phyloP scores from a whole-genome alignment of 2,329 filamentous ascomycete genomes.

The Trichoderma gracile region DNA sequence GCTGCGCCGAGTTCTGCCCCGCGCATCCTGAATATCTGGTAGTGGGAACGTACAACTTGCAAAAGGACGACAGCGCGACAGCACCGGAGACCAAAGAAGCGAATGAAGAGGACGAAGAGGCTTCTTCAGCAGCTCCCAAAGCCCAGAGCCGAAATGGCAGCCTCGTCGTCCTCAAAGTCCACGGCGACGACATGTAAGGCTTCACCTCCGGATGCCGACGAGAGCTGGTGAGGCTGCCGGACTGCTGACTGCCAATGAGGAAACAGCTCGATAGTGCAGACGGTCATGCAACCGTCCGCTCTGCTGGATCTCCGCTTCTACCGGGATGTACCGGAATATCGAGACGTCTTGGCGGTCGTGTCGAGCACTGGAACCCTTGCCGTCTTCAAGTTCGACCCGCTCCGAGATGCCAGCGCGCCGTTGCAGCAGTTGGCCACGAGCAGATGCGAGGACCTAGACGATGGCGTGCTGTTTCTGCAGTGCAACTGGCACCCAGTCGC shows the following conservation, averaged over 20 bases:
- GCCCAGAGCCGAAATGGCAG: slow-evolving; percentile 71
- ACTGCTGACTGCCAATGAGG: slow-evolving; percentile 1
- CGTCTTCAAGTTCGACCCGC: slow-evolving; percentile 59
- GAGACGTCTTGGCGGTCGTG: slow-evolving; percentile 67
- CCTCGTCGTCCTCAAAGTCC: slow-evolving; percentile 64
- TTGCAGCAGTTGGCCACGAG: slow-evolving; percentile 48
- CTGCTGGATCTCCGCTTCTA: slow-evolving; percentile 86
- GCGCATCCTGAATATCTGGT: slow-evolving; percentile 65
- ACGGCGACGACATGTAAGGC: slow-evolving; percentile 57
- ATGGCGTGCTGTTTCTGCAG: slow-evolving; percentile 67
- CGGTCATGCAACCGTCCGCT: slow-evolving; percentile 65
- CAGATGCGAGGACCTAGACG: slow-evolving; percentile 51
- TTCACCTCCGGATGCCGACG: not conserved
- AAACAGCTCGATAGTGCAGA: slow-evolving; percentile 49
- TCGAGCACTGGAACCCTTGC: slow-evolving; percentile 73
- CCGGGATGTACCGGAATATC: slow-evolving; percentile 41
- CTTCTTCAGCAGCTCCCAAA: slow-evolving; percentile 31
- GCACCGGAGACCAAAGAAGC: not conserved
- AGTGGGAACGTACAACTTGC: slow-evolving; percentile 81
- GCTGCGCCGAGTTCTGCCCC: slow-evolving; percentile 75
- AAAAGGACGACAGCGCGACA: slow-evolving; percentile 46
- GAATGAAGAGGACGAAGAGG: not conserved
- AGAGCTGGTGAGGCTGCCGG: not conserved
- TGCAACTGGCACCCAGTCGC: slow-evolving; percentile 69
- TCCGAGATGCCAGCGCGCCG: slow-evolving; percentile 35